A percentile compares a stretch with the other conserved stretches of the same genome.
These are phyloP conservation scores for Fraxinus dipetala DNA, from an alignment of 305 asterid species.

Conservation along the genomic window DNA sequence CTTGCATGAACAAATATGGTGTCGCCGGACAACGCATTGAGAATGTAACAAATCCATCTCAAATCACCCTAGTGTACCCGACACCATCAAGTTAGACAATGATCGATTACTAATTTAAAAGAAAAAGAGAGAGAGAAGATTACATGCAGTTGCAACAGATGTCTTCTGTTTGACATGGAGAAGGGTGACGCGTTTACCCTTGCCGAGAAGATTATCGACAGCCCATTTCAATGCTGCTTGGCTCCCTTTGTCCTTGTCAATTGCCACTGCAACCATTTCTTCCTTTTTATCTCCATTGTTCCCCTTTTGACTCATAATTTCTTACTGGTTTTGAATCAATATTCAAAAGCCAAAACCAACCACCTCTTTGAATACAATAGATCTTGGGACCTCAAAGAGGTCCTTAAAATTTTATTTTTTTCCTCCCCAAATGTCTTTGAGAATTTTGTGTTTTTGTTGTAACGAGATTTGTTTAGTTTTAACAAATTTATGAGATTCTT, in stretches of 20 bases:
- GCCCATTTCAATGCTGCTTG: constrained; percentile 97
- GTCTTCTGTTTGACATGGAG: constrained; percentile 58
- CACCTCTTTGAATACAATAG: not conserved
- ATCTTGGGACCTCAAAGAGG: not conserved
- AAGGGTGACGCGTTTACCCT: constrained; percentile 64
- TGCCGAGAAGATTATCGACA: constrained; percentile 62
- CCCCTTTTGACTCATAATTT: constrained; percentile 33
- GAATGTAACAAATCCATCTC: not conserved
- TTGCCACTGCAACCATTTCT: constrained; percentile 64
- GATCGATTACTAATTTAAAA: not conserved
- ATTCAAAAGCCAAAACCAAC: not conserved
- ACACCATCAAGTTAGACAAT: not conserved
- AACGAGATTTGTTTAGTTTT: not conserved
- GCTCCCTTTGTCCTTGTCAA: constrained; percentile 88
- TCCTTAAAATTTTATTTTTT: not conserved
- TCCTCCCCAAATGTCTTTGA: not conserved
- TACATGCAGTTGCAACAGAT: constrained; percentile 24
- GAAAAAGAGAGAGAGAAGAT: not conserved
- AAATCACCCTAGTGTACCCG: not conserved
- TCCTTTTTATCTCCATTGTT: constrained; percentile 38
- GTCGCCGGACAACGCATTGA: not conserved
- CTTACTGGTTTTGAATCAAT: constrained; percentile 4
- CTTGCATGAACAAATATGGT: not conserved
- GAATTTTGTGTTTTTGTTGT: not conserved
- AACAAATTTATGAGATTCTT: not conserved